A percentile compares a stretch with the other conserved stretches of the same genome.
phyloP scores from a whole-genome alignment of 1,139 yeast genomes.

The Scheffersomyces illinoinensis region DNA sequence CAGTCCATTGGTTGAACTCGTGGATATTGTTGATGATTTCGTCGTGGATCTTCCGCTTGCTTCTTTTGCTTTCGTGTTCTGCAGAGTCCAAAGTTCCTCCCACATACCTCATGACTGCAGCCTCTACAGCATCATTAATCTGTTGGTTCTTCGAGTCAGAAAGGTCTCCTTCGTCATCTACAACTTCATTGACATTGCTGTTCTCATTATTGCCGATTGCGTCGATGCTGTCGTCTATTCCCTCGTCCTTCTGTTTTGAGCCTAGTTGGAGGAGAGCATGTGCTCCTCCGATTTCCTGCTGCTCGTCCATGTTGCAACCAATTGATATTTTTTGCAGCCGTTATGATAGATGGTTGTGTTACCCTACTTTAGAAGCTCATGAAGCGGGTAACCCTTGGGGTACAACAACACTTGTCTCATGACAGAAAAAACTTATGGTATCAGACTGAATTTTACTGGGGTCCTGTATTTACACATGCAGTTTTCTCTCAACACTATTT shows the following conservation, averaged over 20 bases:
- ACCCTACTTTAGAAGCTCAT: slow-evolving; percentile 11
- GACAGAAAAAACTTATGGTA: neutral
- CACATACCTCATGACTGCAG: slow-evolving; percentile 73
- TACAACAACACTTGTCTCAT: neutral
- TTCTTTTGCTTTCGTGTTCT: slow-evolving; percentile 3
- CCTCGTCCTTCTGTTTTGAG: slow-evolving; percentile 27
- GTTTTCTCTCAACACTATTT: neutral
- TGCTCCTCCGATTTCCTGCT: slow-evolving; percentile 48
- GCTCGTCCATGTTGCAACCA: slow-evolving; percentile 30
- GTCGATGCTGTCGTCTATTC: slow-evolving; percentile 12
- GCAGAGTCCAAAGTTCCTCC: slow-evolving; percentile 53
- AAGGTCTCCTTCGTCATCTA: slow-evolving; percentile 16
- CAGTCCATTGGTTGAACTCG: slow-evolving; percentile 54
- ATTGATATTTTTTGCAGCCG: slow-evolving; percentile 1
- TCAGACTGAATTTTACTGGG: neutral
- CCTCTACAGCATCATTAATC: slow-evolving; percentile 59
- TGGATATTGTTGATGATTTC: slow-evolving; percentile 16
- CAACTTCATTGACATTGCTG: slow-evolving; percentile 3
- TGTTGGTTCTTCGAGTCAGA: slow-evolving; percentile 38
- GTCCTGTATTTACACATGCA: neutral
- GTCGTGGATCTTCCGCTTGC: slow-evolving; percentile 12
- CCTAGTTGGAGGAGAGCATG: slow-evolving; percentile 48
- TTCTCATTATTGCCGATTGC: slow-evolving; percentile 7
- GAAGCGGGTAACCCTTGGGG: slow-evolving; percentile 15
- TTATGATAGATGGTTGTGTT: slow-evolving; percentile 4